These are phyloP conservation scores for Suhomyces tanzawaensis DNA, from an alignment of 805 yeast genomes.

Conservation along the genomic window DNA sequence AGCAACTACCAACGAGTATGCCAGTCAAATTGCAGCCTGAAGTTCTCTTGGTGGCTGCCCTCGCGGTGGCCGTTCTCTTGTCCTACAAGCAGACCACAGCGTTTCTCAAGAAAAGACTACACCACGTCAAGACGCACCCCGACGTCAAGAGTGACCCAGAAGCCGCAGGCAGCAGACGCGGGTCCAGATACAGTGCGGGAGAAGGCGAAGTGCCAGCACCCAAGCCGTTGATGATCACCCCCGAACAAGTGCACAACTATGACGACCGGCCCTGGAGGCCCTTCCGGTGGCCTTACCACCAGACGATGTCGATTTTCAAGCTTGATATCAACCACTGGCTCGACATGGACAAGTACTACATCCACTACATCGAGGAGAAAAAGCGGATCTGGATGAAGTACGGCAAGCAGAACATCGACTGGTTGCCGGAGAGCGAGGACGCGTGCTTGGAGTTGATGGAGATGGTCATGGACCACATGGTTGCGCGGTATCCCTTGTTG, in stretches of 20 bases:
- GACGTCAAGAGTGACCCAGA: constrained; percentile 5
- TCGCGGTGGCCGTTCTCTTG: background rate
- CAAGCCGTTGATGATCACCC: constrained; percentile 60
- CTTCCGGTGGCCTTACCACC: constrained; percentile 77
- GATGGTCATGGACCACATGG: constrained; percentile 57
- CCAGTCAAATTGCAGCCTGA: too few species aligned
- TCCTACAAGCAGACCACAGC: background rate
- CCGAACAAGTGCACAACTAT: constrained; percentile 61
- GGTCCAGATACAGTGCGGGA: constrained; percentile 5
- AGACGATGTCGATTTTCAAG: constrained; percentile 72
- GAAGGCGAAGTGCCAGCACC: constrained; percentile 38
- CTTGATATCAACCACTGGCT: constrained; percentile 75
- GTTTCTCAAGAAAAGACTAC: background rate
- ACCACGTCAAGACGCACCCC: background rate
- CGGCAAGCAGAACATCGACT: constrained; percentile 61
- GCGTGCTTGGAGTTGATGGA: constrained; percentile 65
- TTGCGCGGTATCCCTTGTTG: constrained; percentile 59
- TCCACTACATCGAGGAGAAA: constrained; percentile 64
- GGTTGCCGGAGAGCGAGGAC: constrained; percentile 63
- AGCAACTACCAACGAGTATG: too few species aligned
- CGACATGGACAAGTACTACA: constrained; percentile 75
- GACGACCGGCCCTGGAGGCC: constrained; percentile 83
- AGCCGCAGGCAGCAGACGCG: constrained; percentile 13
- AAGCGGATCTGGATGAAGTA: constrained; percentile 54
- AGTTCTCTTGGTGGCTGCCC: too few species aligned